Percentiles rank a stretch among this genome's conserved stretches.
Evolutionary conservation across 2,329 filamentous ascomycete genomes (phyloP).

Genomic region (Purpureocillium takamizusanense): DNA sequence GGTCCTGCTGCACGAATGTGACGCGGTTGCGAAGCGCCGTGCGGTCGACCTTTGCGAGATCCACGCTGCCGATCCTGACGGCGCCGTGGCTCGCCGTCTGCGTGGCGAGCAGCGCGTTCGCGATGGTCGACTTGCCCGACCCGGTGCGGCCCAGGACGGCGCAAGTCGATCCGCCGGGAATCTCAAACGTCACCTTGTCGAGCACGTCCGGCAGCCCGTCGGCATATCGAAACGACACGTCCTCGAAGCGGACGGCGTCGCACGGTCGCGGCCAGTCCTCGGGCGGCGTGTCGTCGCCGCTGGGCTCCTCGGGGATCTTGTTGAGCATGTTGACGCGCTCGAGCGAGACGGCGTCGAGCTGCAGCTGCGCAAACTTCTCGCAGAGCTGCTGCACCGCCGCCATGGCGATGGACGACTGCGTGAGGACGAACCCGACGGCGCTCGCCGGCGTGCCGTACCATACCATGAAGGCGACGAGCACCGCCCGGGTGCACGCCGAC

Average conservation of each 20-base stretch:
- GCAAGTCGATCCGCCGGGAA: conserved; percentile 55
- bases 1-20: conserved; percentile 56
- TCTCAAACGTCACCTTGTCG: conserved; percentile 57
- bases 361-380: conserved; percentile 70
- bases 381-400: conserved; percentile 48
- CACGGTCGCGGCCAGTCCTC: conserved; percentile 66
- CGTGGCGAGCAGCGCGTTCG: conserved; percentile 48
- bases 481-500: conserved; percentile 64
- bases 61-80: conserved; percentile 45
- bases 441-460: conserved; percentile 68
- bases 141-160: conserved; percentile 74
- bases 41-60: conserved; percentile 44
- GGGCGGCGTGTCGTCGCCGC: conserved; percentile 59
- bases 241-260: conserved; percentile 66
- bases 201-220: conserved; percentile 68
- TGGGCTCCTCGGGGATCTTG: conserved; percentile 65
- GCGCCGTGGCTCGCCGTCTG: conserved; percentile 39
- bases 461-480: conserved; percentile 65
- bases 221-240: conserved; percentile 73
- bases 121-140: conserved; percentile 76
- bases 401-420: conserved; percentile 33
- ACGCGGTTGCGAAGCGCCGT: conserved; percentile 47
- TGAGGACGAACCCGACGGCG: conserved; percentile 74
- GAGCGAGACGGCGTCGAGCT: conserved; percentile 88
- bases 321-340: conserved; percentile 79